These are phyloP conservation scores for Allomyces arbusculus DNA, from an alignment of 192 early-diverging fungal genomes.

Conservation along the genomic window DNA sequence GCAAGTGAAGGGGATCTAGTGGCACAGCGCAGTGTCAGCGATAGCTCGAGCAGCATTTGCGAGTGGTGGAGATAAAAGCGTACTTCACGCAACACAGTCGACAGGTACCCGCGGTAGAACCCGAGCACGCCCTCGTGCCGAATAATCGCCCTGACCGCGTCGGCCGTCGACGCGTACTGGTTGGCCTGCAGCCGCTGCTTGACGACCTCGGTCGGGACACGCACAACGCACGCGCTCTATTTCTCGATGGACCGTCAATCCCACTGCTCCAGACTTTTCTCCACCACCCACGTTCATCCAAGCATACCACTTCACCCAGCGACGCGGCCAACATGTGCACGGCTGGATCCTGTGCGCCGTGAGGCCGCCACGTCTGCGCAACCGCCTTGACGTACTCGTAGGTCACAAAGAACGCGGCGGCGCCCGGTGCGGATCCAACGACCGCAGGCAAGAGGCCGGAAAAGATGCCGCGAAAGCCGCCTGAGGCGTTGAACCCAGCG, in stretches of 20 bases:
- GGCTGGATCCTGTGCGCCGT: slow-evolving; percentile 30
- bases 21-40: no score
- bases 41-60: no score
- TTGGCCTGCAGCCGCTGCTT: slow-evolving; percentile 90
- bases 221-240: slow-evolving; percentile 66
- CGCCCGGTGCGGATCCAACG: slow-evolving; percentile 77
- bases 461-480: slow-evolving; percentile 79
- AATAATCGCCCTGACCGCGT: slow-evolving; percentile 43
- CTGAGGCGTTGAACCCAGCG: slow-evolving; percentile 59
- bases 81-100: slow-evolving; percentile 78
- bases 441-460: slow-evolving; percentile 73
- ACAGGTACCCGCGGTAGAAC: slow-evolving; percentile 80
- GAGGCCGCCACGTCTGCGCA: slow-evolving; percentile 15
- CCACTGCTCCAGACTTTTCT: not conserved
- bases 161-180: slow-evolving; percentile 38
- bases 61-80: not conserved
- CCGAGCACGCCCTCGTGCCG: slow-evolving; percentile 53
- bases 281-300: no score
- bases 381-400: slow-evolving; percentile 64
- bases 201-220: slow-evolving; percentile 88
- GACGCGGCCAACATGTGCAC: slow-evolving; percentile 80
- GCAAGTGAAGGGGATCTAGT: slow-evolving; percentile 79
- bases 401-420: slow-evolving; percentile 67
- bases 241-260: not conserved
- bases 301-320: slow-evolving; percentile 60